Evolutionary conservation across 768 basidiomycete species (phyloP).

Genomic region (Naganishia randhawae): DNA sequence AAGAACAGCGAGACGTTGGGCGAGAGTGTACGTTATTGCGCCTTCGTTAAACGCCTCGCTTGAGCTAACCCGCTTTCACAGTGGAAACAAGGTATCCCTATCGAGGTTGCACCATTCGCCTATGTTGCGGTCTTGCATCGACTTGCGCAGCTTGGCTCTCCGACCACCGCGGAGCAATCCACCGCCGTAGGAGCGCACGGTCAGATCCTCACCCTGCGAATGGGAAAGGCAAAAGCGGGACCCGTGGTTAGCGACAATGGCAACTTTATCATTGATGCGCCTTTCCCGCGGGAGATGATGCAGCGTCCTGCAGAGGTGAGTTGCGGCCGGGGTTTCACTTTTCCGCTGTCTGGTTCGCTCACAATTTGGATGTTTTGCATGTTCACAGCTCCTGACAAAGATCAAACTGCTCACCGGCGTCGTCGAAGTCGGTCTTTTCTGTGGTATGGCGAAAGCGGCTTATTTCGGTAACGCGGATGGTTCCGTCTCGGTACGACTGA

Average conservation of each 20-base stretch:
- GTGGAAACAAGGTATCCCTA: conserved; percentile 85
- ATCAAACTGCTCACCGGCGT: conserved; percentile 80
- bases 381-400: conserved; percentile 60
- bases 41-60: neutral
- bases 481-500: conserved; percentile 17
- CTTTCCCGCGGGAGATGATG: conserved; percentile 69
- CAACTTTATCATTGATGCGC: conserved; percentile 96
- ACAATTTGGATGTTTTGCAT: too few relatives aligned
- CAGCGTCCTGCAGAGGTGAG: conserved; percentile 62
- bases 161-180: conserved; percentile 12
- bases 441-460: conserved; percentile 69
- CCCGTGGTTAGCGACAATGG: conserved; percentile 96
- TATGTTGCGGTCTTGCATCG: conserved; percentile 80
- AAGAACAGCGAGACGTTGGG: conserved; percentile 83
- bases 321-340: too few relatives aligned
- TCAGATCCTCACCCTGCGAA: conserved; percentile 68
- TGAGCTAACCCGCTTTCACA: conserved; percentile 44
- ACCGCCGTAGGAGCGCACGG: conserved; percentile 35
- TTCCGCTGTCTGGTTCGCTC: too few relatives aligned
- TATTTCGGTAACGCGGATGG: conserved; percentile 63
- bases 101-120: conserved; percentile 95
- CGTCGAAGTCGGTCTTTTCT: conserved; percentile 98
- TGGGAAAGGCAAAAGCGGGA: conserved; percentile 84
- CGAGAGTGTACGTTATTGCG: conserved; percentile 62
- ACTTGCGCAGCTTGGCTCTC: conserved; percentile 55